Evolutionary conservation across 2,329 filamentous ascomycete genomes (phyloP).

Genomic region (Epichloe hybrida): DNA sequence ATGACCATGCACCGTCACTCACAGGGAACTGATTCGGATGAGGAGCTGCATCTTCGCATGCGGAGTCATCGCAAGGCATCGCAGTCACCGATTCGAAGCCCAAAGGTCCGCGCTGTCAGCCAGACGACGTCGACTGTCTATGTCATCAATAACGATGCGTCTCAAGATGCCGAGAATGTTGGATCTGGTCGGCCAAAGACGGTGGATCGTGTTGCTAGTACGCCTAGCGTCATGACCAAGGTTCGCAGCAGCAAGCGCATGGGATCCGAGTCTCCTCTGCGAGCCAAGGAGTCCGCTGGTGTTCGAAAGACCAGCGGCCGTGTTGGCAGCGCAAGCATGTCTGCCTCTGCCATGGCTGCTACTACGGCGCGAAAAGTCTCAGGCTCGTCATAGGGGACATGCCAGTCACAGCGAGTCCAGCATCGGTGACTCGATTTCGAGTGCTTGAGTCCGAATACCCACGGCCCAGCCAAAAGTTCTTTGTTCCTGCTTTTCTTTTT

Average conservation of each 20-base stretch:
- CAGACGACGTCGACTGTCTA: slow-evolving; percentile 62
- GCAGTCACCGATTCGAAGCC: slow-evolving; percentile 45
- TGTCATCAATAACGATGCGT: slow-evolving; percentile 50
- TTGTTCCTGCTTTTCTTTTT: slow-evolving; percentile 11
- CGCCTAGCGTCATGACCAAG: slow-evolving; percentile 47
- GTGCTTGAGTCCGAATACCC: slow-evolving; percentile 1
- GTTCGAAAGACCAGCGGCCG: slow-evolving; percentile 55
- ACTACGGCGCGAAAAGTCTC: slow-evolving; percentile 42
- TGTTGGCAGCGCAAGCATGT: slow-evolving; percentile 42
- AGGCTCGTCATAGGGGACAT: slow-evolving; percentile 20
- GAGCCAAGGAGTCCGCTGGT: slow-evolving; percentile 37
- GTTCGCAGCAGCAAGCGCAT: slow-evolving; percentile 47
- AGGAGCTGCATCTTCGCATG: slow-evolving; percentile 69
- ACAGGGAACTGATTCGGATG: slow-evolving; percentile 58
- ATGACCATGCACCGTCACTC: slow-evolving; percentile 48
- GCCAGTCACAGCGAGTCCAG: background rate
- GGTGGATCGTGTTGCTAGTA: slow-evolving; percentile 41
- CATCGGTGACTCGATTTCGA: background rate
- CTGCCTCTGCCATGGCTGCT: slow-evolving; percentile 27
- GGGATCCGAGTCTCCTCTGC: slow-evolving; percentile 32
- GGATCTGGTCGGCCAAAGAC: slow-evolving; percentile 45
- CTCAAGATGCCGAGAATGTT: slow-evolving; percentile 59
- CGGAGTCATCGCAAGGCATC: slow-evolving; percentile 52
- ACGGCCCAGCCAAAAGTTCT: slow-evolving; percentile 3
- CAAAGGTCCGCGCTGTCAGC: slow-evolving; percentile 58